A percentile compares a stretch with the other conserved stretches of the same genome.
Conservation (phyloP, 192 early-diverging fungal genomes). For the Rhizoclosmatium sp. region DNA sequence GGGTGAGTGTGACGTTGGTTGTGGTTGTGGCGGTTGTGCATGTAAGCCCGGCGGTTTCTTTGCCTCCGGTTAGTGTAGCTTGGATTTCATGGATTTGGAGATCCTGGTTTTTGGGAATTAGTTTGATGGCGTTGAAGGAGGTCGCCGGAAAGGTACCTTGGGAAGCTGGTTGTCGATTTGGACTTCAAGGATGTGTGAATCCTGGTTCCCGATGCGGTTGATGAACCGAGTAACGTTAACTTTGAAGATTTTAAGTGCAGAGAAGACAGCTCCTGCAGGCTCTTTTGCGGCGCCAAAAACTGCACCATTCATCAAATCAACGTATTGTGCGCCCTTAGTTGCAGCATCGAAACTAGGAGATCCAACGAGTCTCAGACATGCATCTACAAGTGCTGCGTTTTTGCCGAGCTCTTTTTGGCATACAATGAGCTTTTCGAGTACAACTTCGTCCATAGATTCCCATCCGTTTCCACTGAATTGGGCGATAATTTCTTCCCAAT, state of each 20-base stretch:
- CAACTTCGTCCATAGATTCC: constrained; percentile 69
- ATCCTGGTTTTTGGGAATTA: neutral
- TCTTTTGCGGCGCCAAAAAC: neutral
- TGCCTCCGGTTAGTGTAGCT: neutral
- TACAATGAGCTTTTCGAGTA: constrained; percentile 72
- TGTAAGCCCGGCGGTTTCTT: constrained; percentile 20
- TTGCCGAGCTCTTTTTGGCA: constrained; percentile 63
- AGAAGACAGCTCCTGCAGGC: constrained; percentile 4
- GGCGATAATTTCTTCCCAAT: constrained; percentile 68
- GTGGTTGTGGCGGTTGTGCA: neutral
- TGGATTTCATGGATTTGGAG: constrained; percentile 56
- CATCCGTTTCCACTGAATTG: constrained; percentile 67
- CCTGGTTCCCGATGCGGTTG: constrained; percentile 65
- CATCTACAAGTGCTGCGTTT: constrained; percentile 1
- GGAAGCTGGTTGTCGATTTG: constrained; percentile 63
- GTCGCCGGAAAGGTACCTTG: constrained; percentile 50
- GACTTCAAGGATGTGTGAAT: constrained; percentile 60
- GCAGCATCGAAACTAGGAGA: neutral
- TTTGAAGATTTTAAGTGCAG: constrained; percentile 48
- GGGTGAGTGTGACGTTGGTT: neutral
- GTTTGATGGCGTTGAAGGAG: no score
- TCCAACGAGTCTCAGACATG: constrained; percentile 6
- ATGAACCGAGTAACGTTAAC: constrained; percentile 61
- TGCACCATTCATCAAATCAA: constrained; percentile 24
- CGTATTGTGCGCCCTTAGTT: constrained; percentile 15